Percentiles rank a stretch among this genome's conserved stretches.
Evolutionary conservation across 2,329 filamentous ascomycete genomes (phyloP).

Genomic region (Lachnellula cervina): DNA sequence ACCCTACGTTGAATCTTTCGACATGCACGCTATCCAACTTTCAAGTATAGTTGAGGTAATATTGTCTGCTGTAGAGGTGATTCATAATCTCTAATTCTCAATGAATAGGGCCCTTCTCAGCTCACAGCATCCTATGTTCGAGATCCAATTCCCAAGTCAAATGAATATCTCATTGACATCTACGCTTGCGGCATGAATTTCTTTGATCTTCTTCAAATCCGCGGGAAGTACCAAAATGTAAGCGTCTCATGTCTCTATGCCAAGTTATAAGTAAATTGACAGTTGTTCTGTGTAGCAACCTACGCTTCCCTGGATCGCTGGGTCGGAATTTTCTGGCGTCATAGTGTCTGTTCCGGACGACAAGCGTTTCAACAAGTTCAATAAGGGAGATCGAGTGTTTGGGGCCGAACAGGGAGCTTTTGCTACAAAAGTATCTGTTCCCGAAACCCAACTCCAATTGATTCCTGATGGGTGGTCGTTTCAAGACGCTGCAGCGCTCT

Average conservation of each 20-base stretch:
- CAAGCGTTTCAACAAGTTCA: slow-evolving; percentile 53
- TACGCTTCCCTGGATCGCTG: slow-evolving; percentile 77
- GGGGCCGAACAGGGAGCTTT: slow-evolving; percentile 83
- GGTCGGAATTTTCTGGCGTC: slow-evolving; percentile 80
- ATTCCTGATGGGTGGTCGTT: slow-evolving; percentile 80
- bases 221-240: slow-evolving; percentile 83
- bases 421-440: slow-evolving; percentile 66
- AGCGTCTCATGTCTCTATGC: no score
- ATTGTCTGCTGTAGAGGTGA: no score
- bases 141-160: slow-evolving; percentile 64
- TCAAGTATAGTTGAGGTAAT: no score
- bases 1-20: no score
- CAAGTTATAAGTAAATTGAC: no score
- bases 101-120: slow-evolving; percentile 64
- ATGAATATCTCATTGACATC: slow-evolving; percentile 83
- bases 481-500: slow-evolving; percentile 79
- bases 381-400: slow-evolving; percentile 78
- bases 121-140: slow-evolving; percentile 71
- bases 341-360: slow-evolving; percentile 61
- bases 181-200: slow-evolving; percentile 90
- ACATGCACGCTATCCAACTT: no score
- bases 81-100: no score
- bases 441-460: slow-evolving; percentile 63
- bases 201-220: slow-evolving; percentile 93
- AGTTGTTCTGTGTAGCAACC: slow-evolving; percentile 50